Evolutionary conservation across 1,284 basidiomycete species (phyloP).

Genomic region (Rhodotorula mucilaginosa): DNA sequence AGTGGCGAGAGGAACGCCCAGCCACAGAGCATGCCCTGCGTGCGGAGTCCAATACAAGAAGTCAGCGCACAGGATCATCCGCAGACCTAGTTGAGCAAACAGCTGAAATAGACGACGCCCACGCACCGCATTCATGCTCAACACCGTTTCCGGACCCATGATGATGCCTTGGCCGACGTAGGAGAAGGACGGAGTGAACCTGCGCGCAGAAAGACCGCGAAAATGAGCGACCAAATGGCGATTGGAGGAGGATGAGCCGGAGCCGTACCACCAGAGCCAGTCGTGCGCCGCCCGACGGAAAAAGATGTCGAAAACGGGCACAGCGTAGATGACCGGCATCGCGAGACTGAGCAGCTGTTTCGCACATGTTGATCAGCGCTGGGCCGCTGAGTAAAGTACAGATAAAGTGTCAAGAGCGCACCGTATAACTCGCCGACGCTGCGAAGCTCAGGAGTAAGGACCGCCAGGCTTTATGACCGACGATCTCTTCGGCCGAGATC

Average conservation of each 20-base stretch:
- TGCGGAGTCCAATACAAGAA: neutral
- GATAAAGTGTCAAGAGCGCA: neutral
- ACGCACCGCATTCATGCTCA: slow-evolving; percentile 83
- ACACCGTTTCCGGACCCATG: slow-evolving; percentile 92
- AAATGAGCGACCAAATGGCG: neutral
- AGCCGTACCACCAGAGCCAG: slow-evolving; percentile 77
- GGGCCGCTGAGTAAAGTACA: too few species aligned
- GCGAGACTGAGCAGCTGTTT: slow-evolving; percentile 62
- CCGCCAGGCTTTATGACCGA: slow-evolving; percentile 29
- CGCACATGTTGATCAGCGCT: neutral
- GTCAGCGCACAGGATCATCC: too few species aligned
- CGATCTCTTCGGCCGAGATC: slow-evolving; percentile 4
- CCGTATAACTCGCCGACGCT: slow-evolving; percentile 38
- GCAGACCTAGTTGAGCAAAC: too few species aligned
- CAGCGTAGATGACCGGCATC: slow-evolving; percentile 83
- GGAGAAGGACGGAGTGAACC: slow-evolving; percentile 83
- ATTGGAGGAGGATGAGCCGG: neutral
- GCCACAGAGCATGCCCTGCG: slow-evolving; percentile 85
- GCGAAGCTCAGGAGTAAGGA: slow-evolving; percentile 62
- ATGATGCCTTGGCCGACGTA: slow-evolving; percentile 95
- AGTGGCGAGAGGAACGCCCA: slow-evolving; percentile 89
- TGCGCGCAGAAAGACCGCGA: slow-evolving; percentile 1
- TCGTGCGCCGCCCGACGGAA: slow-evolving; percentile 62
- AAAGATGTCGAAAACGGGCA: slow-evolving; percentile 85
- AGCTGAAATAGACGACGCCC: too few species aligned